These are phyloP conservation scores for Pelargonium nanum DNA, from an alignment of 345 rosid genomes.

Conservation along the genomic window DNA sequence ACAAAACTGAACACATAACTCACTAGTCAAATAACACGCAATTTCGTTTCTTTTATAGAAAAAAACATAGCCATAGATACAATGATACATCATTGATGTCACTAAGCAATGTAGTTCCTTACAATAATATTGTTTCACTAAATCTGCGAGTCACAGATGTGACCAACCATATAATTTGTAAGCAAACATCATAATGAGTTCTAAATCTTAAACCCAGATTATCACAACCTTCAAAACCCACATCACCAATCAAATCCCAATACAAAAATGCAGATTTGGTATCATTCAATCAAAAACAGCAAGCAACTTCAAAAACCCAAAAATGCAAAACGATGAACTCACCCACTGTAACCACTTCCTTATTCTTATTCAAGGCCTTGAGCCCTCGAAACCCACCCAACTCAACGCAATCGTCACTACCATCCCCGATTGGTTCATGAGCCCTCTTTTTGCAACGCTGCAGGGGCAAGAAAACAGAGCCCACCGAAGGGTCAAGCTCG, in stretches of 20 bases:
- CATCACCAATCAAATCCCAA: no score
- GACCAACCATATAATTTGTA: no score
- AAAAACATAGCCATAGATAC: neutral
- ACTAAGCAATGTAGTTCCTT: neutral
- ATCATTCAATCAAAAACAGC: neutral
- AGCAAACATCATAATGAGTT: no score
- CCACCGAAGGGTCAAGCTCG: conserved; percentile 42
- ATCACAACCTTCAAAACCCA: neutral
- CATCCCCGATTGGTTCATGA: conserved; percentile 21
- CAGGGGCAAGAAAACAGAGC: conserved; percentile 84
- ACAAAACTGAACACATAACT: neutral
- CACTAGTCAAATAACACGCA: neutral
- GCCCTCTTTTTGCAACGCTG: conserved; percentile 56
- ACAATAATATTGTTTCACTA: neutral
- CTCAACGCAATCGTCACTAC: conserved; percentile 14
- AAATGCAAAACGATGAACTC: neutral
- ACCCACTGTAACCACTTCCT: neutral
- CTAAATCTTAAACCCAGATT: neutral
- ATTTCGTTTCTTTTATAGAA: neutral
- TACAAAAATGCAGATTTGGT: neutral
- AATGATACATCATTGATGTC: neutral
- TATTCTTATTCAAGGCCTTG: neutral
- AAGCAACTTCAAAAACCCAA: neutral
- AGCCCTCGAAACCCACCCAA: neutral
- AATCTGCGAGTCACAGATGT: no score